A percentile compares a stretch with the other conserved stretches of the same genome.
Conservation (phyloP, 345 rosid genomes). For the Brassica carinata region DNA sequence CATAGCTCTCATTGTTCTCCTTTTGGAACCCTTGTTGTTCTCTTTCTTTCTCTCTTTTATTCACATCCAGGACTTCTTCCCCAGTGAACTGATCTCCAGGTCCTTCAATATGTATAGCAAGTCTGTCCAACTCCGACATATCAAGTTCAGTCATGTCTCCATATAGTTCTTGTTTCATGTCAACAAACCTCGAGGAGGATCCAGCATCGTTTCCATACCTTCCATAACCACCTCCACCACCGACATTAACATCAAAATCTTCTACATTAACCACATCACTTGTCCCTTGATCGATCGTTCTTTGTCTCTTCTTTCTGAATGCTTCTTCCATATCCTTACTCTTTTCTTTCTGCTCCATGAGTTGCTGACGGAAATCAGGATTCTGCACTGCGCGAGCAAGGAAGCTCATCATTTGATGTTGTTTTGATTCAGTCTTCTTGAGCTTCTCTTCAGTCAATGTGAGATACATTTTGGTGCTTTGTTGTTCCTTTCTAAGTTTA, state of each 20-base stretch:
- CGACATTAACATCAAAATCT: constrained; percentile 11
- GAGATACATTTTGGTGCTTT: constrained; percentile 52
- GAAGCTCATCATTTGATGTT: constrained; percentile 74
- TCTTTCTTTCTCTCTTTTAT: constrained; percentile 24
- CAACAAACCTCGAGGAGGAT: constrained; percentile 15
- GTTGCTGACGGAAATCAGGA: constrained; percentile 61
- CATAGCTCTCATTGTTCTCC: constrained; percentile 35
- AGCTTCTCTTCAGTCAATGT: constrained; percentile 56
- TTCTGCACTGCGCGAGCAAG: constrained; percentile 69
- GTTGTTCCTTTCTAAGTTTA: constrained; percentile 68
- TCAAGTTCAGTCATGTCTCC: constrained; percentile 47
- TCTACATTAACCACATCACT: constrained; percentile 34
- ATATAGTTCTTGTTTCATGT: constrained; percentile 48
- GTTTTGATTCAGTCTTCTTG: constrained; percentile 59
- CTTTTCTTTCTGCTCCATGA: constrained; percentile 51
- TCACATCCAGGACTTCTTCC: constrained; percentile 29
- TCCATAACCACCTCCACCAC: constrained; percentile 9
- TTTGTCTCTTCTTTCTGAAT: constrained; percentile 54
- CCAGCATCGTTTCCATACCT: constrained; percentile 13
- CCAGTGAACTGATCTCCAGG: constrained; percentile 37
- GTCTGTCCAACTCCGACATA: constrained; percentile 49
- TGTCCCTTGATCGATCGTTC: constrained; percentile 51
- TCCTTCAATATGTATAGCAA: constrained; percentile 55
- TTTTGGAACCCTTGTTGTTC: constrained; percentile 24
- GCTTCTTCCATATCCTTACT: constrained; percentile 60